These are phyloP conservation scores for Globisporangium polare DNA, from an alignment of 352 stramenopile species.

Conservation along the genomic window DNA sequence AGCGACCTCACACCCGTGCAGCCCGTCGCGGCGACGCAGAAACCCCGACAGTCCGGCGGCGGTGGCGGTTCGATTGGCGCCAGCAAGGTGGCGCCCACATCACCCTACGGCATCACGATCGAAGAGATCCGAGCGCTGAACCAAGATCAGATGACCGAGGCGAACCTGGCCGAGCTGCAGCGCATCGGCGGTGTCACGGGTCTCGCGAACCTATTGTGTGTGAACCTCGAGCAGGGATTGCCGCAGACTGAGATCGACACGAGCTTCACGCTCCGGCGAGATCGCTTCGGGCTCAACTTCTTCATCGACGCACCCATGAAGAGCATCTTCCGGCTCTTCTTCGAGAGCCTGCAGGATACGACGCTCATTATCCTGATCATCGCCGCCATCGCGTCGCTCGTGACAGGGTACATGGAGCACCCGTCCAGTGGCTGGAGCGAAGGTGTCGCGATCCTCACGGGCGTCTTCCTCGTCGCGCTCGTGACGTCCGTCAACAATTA, in stretches of 20 bases:
- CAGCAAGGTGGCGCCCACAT: slow-evolving; percentile 69
- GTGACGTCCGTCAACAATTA: slow-evolving; percentile 97
- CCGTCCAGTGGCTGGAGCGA: slow-evolving; percentile 91
- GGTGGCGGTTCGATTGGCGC: slow-evolving; percentile 12
- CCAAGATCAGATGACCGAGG: slow-evolving; percentile 79
- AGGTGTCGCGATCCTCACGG: slow-evolving; percentile 91
- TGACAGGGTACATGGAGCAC: slow-evolving; percentile 77
- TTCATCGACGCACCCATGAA: slow-evolving; percentile 83
- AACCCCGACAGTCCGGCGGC: slow-evolving; percentile 22
- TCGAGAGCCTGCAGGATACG: slow-evolving; percentile 88
- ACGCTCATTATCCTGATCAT: slow-evolving; percentile 90
- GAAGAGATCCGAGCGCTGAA: slow-evolving; percentile 70
- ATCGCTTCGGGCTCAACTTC: slow-evolving; percentile 56
- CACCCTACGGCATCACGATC: slow-evolving; percentile 65
- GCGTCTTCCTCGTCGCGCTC: slow-evolving; percentile 92
- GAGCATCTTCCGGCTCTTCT: slow-evolving; percentile 70
- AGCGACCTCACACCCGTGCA: slow-evolving; percentile 50
- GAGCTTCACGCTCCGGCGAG: slow-evolving; percentile 44
- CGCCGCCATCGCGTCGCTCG: slow-evolving; percentile 80
- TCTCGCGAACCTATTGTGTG: slow-evolving; percentile 60
- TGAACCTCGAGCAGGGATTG: slow-evolving; percentile 64
- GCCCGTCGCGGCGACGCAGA: slow-evolving; percentile 20
- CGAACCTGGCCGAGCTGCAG: slow-evolving; percentile 54
- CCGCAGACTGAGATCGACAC: slow-evolving; percentile 56
- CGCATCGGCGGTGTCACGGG: slow-evolving; percentile 52